Percentiles rank a stretch among this genome's conserved stretches.
Evolutionary conservation across 1,139 yeast species (phyloP).

Genomic region (Petasospora fabianii): DNA sequence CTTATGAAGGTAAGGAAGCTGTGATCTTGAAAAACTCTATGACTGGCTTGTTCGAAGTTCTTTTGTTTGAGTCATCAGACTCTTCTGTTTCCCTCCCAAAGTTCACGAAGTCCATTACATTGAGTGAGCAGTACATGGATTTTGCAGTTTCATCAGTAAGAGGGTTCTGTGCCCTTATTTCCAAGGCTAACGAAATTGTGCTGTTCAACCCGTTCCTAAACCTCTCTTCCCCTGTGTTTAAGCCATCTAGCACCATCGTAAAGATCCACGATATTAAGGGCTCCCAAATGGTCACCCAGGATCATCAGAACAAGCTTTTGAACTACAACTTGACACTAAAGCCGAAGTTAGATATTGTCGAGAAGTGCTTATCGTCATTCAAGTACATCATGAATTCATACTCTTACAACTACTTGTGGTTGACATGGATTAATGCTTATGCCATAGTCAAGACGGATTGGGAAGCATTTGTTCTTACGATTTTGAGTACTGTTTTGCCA

Average conservation of each 20-base stretch:
- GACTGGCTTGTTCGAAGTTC: constrained; percentile 40
- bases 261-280: constrained; percentile 23
- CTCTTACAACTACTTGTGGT: constrained; percentile 54
- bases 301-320: constrained; percentile 16
- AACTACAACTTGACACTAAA: constrained; percentile 38
- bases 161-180: constrained; percentile 30
- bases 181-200: constrained; percentile 39
- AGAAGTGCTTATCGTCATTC: constrained; percentile 45
- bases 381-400: constrained; percentile 55
- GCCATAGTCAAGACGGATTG: constrained; percentile 47
- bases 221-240: constrained; percentile 44
- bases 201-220: constrained; percentile 66
- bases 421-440: constrained; percentile 61
- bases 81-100: constrained; percentile 27
- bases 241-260: constrained; percentile 26
- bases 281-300: constrained; percentile 21
- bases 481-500: constrained; percentile 48
- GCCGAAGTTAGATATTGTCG: constrained; percentile 46
- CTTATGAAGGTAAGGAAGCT: constrained; percentile 56
- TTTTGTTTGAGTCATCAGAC: constrained; percentile 40
- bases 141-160: constrained; percentile 17
- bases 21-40: constrained; percentile 41
- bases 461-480: constrained; percentile 54
- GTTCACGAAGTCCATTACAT: constrained; percentile 23
- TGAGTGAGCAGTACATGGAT: constrained; percentile 20